Conservation (phyloP, 148 eudicot species). For the Linanthus parryae region DNA sequence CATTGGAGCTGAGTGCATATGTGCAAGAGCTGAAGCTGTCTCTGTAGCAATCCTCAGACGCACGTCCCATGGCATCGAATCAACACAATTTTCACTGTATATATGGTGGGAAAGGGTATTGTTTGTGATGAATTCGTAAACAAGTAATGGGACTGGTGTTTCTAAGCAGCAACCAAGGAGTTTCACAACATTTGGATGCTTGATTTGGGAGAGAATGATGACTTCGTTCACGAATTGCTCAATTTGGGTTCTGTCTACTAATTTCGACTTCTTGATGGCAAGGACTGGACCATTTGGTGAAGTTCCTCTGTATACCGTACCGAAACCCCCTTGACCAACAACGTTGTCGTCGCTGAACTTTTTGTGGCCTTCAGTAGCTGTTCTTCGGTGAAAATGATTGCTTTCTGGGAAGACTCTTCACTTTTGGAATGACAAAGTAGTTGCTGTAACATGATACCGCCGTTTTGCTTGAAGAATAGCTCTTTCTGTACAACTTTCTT, state of each 20-base stretch:
- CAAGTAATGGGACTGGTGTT: conserved; percentile 5
- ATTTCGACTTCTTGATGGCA: conserved; percentile 11
- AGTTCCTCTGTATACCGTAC: conserved; percentile 13
- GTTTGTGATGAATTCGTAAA: conserved; percentile 12
- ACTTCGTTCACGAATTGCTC: conserved; percentile 17
- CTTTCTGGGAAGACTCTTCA: background rate
- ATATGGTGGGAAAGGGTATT: conserved; percentile 11
- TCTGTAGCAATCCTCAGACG: conserved; percentile 4
- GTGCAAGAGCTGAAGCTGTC: background rate
- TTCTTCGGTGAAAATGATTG: conserved; percentile 11
- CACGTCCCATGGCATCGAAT: background rate
- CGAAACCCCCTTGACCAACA: conserved; percentile 20
- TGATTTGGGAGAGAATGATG: conserved; percentile 10
- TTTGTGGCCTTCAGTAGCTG: conserved; percentile 22
- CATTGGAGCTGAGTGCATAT: conserved; percentile 3
- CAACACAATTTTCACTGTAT: background rate
- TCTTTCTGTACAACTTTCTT: conserved; percentile 6
- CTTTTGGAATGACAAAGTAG: conserved; percentile 2
- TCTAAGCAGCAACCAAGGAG: conserved; percentile 9
- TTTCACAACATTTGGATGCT: conserved; percentile 14
- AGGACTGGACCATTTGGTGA: background rate
- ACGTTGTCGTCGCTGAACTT: conserved; percentile 7
- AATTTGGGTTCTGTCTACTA: conserved; percentile 2
- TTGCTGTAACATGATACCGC: conserved; percentile 18
- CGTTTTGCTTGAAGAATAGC: conserved; percentile 20